Evolutionary conservation across 192 early-diverging fungal species (phyloP).

Genomic region (Neocallimastix lanati): DNA sequence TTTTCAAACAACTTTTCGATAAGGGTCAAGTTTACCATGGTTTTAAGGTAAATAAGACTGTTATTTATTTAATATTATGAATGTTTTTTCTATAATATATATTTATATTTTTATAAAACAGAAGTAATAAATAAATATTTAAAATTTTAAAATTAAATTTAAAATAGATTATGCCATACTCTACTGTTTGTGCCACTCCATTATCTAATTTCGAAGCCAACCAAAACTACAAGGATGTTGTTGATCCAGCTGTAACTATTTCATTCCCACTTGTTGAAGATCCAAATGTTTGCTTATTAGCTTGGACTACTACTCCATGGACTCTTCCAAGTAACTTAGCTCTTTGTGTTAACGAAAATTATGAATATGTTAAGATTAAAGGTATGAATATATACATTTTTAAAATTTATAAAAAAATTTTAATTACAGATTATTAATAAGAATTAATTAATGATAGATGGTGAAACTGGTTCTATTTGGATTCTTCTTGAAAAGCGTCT

Average conservation of each 20-base stretch:
- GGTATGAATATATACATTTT: too few species aligned
- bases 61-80: too few species aligned
- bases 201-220: slow-evolving; percentile 94
- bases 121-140: not conserved
- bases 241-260: slow-evolving; percentile 74
- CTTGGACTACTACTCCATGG: slow-evolving; percentile 99
- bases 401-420: too few species aligned
- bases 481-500: slow-evolving; percentile 75
- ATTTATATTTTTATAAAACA: too few species aligned
- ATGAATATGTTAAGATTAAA: slow-evolving; percentile 89
- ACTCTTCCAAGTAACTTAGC: slow-evolving; percentile 90
- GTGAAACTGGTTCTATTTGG: slow-evolving; percentile 60
- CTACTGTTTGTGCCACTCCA: slow-evolving; percentile 75
- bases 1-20: slow-evolving; percentile 86
- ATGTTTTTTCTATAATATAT: too few species aligned
- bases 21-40: slow-evolving; percentile 93
- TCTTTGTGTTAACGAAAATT: slow-evolving; percentile 78
- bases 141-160: not conserved
- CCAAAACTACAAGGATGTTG: slow-evolving; percentile 95
- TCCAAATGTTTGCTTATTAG: slow-evolving; percentile 58
- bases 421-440: too few species aligned
- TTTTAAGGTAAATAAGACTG: slow-evolving; percentile 31
- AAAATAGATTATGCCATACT: slow-evolving; percentile 74
- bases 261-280: slow-evolving; percentile 81
- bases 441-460: slow-evolving; percentile 30